Percentiles rank a stretch among this genome's conserved stretches.
Conservation (phyloP, 805 yeast species). For the Saturnispora gosingensis region DNA sequence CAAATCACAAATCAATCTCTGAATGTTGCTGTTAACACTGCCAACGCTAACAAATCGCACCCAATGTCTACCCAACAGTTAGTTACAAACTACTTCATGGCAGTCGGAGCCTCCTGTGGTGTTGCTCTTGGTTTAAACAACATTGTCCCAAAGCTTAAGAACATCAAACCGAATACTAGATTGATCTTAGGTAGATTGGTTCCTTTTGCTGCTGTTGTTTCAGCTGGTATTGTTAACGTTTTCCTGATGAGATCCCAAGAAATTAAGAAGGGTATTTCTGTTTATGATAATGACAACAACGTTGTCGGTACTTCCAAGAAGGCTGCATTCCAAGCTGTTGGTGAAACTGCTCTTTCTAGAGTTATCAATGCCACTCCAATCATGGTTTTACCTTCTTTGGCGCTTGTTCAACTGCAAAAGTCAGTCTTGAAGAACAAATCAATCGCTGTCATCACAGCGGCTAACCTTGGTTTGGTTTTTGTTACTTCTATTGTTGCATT, state of each 20-base stretch:
- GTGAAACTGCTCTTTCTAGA: conserved; percentile 92
- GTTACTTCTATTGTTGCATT: conserved; percentile 77
- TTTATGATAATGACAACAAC: conserved; percentile 53
- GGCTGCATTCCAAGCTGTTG: conserved; percentile 91
- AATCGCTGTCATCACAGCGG: conserved; percentile 50
- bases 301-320: conserved; percentile 65
- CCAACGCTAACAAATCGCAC: conserved; percentile 92
- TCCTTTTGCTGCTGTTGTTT: conserved; percentile 97
- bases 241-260: conserved; percentile 95
- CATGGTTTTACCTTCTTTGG: conserved; percentile 92
- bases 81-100: conserved; percentile 69
- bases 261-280: conserved; percentile 73
- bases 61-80: conserved; percentile 77
- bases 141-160: conserved; percentile 75
- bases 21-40: conserved; percentile 93
- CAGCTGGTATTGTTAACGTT: conserved; percentile 96
- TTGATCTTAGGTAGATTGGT: conserved; percentile 75
- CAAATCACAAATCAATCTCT: conserved; percentile 95
- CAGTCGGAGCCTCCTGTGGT: conserved; percentile 90
- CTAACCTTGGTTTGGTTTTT: conserved; percentile 81
- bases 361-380: conserved; percentile 95
- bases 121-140: conserved; percentile 92
- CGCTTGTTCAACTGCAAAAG: conserved; percentile 69
- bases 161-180: conserved; percentile 59
- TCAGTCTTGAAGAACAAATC: conserved; percentile 61